These are phyloP conservation scores for Talaromyces verruculosus DNA, from an alignment of 2,329 filamentous ascomycete genomes.

Conservation along the genomic window DNA sequence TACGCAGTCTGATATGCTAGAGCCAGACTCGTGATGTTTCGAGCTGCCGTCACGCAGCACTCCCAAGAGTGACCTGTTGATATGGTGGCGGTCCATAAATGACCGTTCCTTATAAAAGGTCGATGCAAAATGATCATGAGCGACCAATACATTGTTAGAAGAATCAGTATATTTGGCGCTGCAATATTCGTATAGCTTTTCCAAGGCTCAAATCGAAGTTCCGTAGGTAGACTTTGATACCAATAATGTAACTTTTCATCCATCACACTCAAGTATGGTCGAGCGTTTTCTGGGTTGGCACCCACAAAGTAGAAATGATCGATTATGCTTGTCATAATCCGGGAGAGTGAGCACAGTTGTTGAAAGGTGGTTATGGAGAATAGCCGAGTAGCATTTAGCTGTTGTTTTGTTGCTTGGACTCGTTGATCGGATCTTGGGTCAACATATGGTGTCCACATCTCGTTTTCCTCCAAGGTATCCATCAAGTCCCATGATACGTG, in stretches of 20 bases:
- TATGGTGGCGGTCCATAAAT: conserved; percentile 25
- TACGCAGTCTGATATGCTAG: conserved; percentile 41
- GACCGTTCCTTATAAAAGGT: conserved; percentile 42
- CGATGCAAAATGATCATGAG: conserved; percentile 49
- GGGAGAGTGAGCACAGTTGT: conserved; percentile 37
- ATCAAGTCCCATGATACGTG: conserved; percentile 33
- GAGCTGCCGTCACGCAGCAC: conserved; percentile 37
- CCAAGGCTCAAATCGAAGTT: conserved; percentile 19
- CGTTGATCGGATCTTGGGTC: conserved; percentile 18
- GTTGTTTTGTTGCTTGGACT: neutral
- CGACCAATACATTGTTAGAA: conserved; percentile 38
- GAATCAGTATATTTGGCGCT: neutral
- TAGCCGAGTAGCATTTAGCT: neutral
- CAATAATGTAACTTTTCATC: conserved; percentile 31
- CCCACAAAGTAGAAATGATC: conserved; percentile 37
- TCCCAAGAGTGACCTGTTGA: conserved; percentile 31
- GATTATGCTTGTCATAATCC: conserved; percentile 42
- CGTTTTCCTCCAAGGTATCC: conserved; percentile 34
- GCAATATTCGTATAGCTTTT: neutral
- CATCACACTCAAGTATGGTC: conserved; percentile 29
- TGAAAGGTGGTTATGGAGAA: conserved; percentile 41
- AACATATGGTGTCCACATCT: conserved; percentile 29
- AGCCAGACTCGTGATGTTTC: conserved; percentile 39
- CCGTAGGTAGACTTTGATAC: conserved; percentile 31
- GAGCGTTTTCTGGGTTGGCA: conserved; percentile 29